Evolutionary conservation across 1,139 yeast genomes (phyloP).

Genomic region (Eremothecium sinecaudum): DNA sequence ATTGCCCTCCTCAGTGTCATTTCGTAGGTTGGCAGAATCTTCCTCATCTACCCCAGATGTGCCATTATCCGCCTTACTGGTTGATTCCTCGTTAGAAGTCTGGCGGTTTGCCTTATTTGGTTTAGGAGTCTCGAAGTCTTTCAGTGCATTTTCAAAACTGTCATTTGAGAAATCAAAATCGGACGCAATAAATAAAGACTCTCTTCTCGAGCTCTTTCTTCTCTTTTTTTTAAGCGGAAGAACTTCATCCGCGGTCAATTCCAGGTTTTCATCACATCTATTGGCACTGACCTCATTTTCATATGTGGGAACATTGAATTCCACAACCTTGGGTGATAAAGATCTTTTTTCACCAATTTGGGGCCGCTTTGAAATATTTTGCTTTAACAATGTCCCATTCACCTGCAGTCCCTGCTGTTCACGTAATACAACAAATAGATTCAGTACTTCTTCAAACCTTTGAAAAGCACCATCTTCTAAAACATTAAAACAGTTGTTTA

Average conservation of each 20-base stretch:
- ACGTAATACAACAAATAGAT: slow-evolving; percentile 34
- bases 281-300: neutral
- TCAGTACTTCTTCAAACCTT: slow-evolving; percentile 39
- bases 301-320: slow-evolving; percentile 1
- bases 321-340: slow-evolving; percentile 3
- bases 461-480: slow-evolving; percentile 38
- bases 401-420: slow-evolving; percentile 29
- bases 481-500: slow-evolving; percentile 31
- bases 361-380: slow-evolving; percentile 1
- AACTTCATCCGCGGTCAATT: slow-evolving; percentile 10
- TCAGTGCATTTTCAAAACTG: slow-evolving; percentile 16
- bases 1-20: neutral
- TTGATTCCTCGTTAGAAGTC: neutral
- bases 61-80: neutral
- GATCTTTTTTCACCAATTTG: neutral
- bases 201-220: slow-evolving; percentile 34
- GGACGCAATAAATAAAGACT: slow-evolving; percentile 32
- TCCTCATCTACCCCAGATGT: neutral
- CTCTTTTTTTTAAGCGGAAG: slow-evolving; percentile 23
- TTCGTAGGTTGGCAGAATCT: too few species aligned
- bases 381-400: neutral
- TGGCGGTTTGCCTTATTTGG: slow-evolving; percentile 4
- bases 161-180: slow-evolving; percentile 19
- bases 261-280: slow-evolving; percentile 3
- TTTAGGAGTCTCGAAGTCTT: slow-evolving; percentile 13